Conservation (phyloP, 768 basidiomycete genomes). For the Boletus speciosus region DNA sequence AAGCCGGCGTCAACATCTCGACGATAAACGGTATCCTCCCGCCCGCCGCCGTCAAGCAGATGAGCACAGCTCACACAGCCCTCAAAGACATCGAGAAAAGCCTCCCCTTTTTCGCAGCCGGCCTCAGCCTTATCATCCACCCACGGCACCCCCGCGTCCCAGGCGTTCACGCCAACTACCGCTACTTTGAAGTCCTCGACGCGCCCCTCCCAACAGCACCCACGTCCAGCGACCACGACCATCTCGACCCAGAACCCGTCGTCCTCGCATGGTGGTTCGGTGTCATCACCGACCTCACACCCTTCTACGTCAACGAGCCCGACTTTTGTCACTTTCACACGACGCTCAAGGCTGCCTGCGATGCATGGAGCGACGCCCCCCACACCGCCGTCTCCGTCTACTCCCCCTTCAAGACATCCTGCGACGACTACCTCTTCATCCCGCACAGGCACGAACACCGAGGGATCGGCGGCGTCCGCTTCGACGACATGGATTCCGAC, state of each 20-base stretch:
- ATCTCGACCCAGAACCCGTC: neutral
- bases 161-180: constrained; percentile 23
- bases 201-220: neutral
- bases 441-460: constrained; percentile 49
- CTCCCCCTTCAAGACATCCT: constrained; percentile 47
- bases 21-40: constrained; percentile 18
- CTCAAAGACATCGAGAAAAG: constrained; percentile 12
- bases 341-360: constrained; percentile 42
- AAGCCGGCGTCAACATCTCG: constrained; percentile 19
- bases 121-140: constrained; percentile 24
- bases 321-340: constrained; percentile 48
- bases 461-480: constrained; percentile 56
- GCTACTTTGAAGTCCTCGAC: constrained; percentile 26
- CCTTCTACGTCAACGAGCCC: constrained; percentile 44
- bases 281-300: constrained; percentile 42
- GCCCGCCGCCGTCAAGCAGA: constrained; percentile 19
- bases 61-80: constrained; percentile 19
- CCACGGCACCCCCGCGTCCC: constrained; percentile 22
- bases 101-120: constrained; percentile 14
- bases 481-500: constrained; percentile 46
- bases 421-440: constrained; percentile 54
- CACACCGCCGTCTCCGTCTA: constrained; percentile 31
- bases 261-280: constrained; percentile 29
- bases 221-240: neutral
- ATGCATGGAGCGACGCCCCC: constrained; percentile 33